A percentile compares a stretch with the other conserved stretches of the same genome.
Evolutionary conservation across 768 basidiomycete species (phyloP).

Genomic region (Panaeolus papilionaceus): DNA sequence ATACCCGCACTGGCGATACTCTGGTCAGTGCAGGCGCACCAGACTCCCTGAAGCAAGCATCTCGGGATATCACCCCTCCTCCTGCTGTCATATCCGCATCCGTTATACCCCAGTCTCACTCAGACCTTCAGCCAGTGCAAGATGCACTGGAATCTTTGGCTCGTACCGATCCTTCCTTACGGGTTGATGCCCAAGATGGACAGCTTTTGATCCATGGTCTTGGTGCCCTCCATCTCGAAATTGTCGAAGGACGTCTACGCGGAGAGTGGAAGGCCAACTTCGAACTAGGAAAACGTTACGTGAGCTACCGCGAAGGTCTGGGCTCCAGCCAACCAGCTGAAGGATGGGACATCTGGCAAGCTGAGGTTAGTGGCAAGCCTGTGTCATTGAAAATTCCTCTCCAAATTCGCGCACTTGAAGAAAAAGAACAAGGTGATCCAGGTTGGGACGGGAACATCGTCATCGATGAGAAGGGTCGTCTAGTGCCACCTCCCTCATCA

Average conservation of each 20-base stretch:
- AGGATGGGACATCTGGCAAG: slow-evolving; percentile 59
- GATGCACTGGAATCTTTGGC: slow-evolving; percentile 72
- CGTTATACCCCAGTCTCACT: slow-evolving; percentile 79
- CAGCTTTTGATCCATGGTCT: slow-evolving; percentile 86
- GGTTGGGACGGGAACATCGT: slow-evolving; percentile 83
- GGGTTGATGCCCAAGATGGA: slow-evolving; percentile 80
- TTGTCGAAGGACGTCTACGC: slow-evolving; percentile 78
- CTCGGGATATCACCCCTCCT: slow-evolving; percentile 75
- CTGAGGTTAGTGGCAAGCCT: slow-evolving; percentile 65
- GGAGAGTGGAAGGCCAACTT: slow-evolving; percentile 84
- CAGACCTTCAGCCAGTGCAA: slow-evolving; percentile 80
- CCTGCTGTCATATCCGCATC: slow-evolving; percentile 88
- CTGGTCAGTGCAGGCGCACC: slow-evolving; percentile 60
- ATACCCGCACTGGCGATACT: slow-evolving; percentile 89
- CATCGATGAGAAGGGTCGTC: slow-evolving; percentile 55
- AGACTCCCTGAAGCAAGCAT: slow-evolving; percentile 43
- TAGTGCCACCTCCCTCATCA: slow-evolving; percentile 58
- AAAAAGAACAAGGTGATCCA: slow-evolving; percentile 66
- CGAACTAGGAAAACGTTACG: slow-evolving; percentile 77
- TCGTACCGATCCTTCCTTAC: slow-evolving; percentile 91
- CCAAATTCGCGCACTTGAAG: slow-evolving; percentile 56
- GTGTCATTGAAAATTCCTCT: slow-evolving; percentile 59
- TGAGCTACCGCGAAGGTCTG: slow-evolving; percentile 78
- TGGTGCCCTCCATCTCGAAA: slow-evolving; percentile 88
- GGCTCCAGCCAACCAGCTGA: slow-evolving; percentile 38